These are phyloP conservation scores for Garcia nutans DNA, from an alignment of 345 rosid genomes.

Conservation along the genomic window DNA sequence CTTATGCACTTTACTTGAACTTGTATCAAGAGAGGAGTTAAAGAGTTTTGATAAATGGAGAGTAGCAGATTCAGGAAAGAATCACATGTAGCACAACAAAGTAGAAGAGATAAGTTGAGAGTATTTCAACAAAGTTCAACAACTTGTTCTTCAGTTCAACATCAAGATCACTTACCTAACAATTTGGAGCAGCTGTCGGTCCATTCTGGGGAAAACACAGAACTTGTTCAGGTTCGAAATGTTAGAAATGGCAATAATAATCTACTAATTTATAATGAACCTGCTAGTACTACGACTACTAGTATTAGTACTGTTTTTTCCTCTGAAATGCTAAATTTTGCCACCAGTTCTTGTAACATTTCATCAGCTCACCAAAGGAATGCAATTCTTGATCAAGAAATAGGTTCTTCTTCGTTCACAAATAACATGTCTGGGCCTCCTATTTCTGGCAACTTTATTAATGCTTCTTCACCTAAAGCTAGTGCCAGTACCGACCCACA, in stretches of 20 bases:
- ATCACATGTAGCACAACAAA: conserved; percentile 53
- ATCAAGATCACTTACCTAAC: conserved; percentile 24
- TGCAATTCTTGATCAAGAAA: conserved; percentile 26
- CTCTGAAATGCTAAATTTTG: conserved; percentile 28
- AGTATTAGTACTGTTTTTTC: conserved; percentile 11
- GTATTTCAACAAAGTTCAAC: conserved; percentile 24
- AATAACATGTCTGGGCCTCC: conserved; percentile 22
- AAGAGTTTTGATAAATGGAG: conserved; percentile 29
- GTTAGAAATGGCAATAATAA: conserved; percentile 21
- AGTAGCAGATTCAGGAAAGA: conserved; percentile 34
- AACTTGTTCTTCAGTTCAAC: conserved; percentile 5
- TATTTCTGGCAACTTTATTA: conserved; percentile 17
- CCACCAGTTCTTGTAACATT: conserved; percentile 14
- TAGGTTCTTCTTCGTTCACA: conserved; percentile 17
- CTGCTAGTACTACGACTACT: neutral
- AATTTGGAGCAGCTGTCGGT: conserved; percentile 25
- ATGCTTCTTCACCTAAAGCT: conserved; percentile 9
- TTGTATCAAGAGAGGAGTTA: neutral
- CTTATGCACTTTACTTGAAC: too few relatives aligned
- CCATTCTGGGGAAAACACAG: conserved; percentile 25
- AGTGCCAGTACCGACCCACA: conserved; percentile 29
- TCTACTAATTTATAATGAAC: conserved; percentile 23
- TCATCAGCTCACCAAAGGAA: conserved; percentile 20
- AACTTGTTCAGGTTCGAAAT: conserved; percentile 34
- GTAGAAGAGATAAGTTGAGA: conserved; percentile 53